Base-by-base conservation (phyloP, 2,329 filamentous ascomycete genomes). In the Fusarium tanahbumbuense region DNA sequence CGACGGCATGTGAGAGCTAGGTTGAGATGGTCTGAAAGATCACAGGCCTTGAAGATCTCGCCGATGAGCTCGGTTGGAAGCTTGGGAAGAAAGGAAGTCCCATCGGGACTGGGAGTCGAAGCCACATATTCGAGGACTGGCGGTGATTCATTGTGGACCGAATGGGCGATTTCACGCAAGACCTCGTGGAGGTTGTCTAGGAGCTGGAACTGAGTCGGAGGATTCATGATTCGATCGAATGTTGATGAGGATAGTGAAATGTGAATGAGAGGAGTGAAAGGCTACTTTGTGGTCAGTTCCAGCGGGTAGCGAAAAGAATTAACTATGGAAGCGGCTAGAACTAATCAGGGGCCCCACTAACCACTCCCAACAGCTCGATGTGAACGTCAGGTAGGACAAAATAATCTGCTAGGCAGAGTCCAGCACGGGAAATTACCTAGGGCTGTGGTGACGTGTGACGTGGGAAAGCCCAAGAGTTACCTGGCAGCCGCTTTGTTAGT, bases 1-100 rank as follows among this genome's bases (percentile, higher is more conserved):
- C 48, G 23, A 37, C 49, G 49, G 6, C 48, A 59, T 18, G 56
- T 59, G 20, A 37, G 15, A 13, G 49, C 48, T 7, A 59, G 4
- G 3, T 27, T 45, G 20, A 53, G 20, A 22, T 30, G 59, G 18
- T 53, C 56, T 5, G 20, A 45, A 5, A 32, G 5, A 13, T 40
- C 13, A 6, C 23, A 37, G 1, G 18, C 9, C 5, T 40, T 10
- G 6, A 53, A 59, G 8, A 60, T 52, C 6, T 20, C n/a, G 8
- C n/a, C 16, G 22, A 53, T 37, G 2, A 61, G 13, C 27, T 53
- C 59, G 9, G 18, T 37, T 1, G 25, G 47, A 3, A 60, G 45
- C 0, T n/a, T 16, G 1, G 13, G 16, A n/a, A 40, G 16, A 12
- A 12, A 5, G 3, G 16, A 9, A 4, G 2, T 37, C 9, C 34